A percentile compares a stretch with the other conserved stretches of the same genome.
Evolutionary conservation across 305 asterid species (phyloP).

Genomic region (Fraxinus paxiana): DNA sequence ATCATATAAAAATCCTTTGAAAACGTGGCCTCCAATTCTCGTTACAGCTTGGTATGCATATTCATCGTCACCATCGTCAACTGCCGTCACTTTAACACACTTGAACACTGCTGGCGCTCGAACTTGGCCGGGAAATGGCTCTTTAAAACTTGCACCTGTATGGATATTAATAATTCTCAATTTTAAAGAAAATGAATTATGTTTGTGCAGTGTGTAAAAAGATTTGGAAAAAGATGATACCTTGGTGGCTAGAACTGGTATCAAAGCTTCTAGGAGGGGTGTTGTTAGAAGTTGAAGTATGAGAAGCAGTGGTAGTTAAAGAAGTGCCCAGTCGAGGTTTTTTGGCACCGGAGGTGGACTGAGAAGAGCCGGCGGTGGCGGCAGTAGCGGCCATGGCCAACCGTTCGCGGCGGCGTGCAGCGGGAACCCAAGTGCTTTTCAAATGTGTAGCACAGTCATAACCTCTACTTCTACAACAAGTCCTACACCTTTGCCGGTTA

Average conservation of each 20-base stretch:
- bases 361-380: slow-evolving; percentile 45
- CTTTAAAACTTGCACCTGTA: slow-evolving; percentile 48
- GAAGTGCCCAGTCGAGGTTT: slow-evolving; percentile 56
- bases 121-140: slow-evolving; percentile 66
- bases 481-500: slow-evolving; percentile 49
- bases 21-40: slow-evolving; percentile 61
- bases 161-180: not conserved
- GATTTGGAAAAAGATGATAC: slow-evolving; percentile 15
- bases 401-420: slow-evolving; percentile 69
- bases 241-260: slow-evolving; percentile 57
- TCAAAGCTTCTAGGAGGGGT: slow-evolving; percentile 65
- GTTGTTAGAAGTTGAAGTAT: slow-evolving; percentile 62
- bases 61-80: slow-evolving; percentile 66
- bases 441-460: slow-evolving; percentile 59
- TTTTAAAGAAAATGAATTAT: not conserved
- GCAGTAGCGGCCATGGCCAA: slow-evolving; percentile 32
- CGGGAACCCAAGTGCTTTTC: slow-evolving; percentile 80
- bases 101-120: slow-evolving; percentile 65
- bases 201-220: not conserved
- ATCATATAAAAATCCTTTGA: slow-evolving; percentile 67
- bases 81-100: slow-evolving; percentile 59
- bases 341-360: slow-evolving; percentile 56
- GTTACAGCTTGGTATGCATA: slow-evolving; percentile 64
- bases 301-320: slow-evolving; percentile 54
- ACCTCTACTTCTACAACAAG: slow-evolving; percentile 68